These are phyloP conservation scores for Hypoxylon sp. DNA, from an alignment of 2,329 filamentous ascomycete species.

Conservation along the genomic window DNA sequence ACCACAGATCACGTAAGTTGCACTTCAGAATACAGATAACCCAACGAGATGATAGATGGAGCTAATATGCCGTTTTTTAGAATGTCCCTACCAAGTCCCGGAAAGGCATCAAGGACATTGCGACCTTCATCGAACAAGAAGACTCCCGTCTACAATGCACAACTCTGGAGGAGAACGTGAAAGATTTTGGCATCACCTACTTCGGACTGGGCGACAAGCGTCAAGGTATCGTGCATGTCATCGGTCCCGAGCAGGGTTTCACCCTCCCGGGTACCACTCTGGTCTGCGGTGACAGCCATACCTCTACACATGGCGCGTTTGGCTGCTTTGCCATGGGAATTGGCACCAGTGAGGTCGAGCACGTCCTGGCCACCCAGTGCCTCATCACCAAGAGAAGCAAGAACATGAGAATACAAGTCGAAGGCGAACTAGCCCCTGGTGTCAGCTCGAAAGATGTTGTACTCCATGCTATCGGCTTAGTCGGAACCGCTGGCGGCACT, in stretches of 20 bases:
- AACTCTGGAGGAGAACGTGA: constrained; percentile 97
- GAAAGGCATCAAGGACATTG: constrained; percentile 93
- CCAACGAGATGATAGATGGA: constrained; percentile 19
- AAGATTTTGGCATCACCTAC: constrained; percentile 95
- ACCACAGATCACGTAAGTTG: constrained; percentile 92
- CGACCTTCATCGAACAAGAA: constrained; percentile 92
- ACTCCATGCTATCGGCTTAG: constrained; percentile 90
- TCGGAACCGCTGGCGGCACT: constrained; percentile 94
- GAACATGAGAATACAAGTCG: constrained; percentile 98
- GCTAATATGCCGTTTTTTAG: constrained; percentile 60
- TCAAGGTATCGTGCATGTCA: constrained; percentile 98
- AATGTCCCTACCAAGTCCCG: constrained; percentile 94
- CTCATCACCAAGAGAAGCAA: constrained; percentile 95
- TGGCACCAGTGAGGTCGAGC: constrained; percentile 97
- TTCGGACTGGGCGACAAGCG: constrained; percentile 97
- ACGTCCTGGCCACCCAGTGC: constrained; percentile 96
- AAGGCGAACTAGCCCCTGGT: constrained; percentile 88
- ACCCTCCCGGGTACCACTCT: constrained; percentile 97
- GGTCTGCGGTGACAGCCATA: constrained; percentile 98
- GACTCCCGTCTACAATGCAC: constrained; percentile 95
- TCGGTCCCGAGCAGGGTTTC: constrained; percentile 98
- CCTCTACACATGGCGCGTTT: constrained; percentile 97
- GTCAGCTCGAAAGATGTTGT: constrained; percentile 97
- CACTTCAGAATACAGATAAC: not conserved
- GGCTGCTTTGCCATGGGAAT: constrained; percentile 96